Evolutionary conservation across 768 basidiomycete genomes (phyloP), one percentile per base, ranked within the genome.

Genomic region (Neoboletus brunneissimus): DNA sequence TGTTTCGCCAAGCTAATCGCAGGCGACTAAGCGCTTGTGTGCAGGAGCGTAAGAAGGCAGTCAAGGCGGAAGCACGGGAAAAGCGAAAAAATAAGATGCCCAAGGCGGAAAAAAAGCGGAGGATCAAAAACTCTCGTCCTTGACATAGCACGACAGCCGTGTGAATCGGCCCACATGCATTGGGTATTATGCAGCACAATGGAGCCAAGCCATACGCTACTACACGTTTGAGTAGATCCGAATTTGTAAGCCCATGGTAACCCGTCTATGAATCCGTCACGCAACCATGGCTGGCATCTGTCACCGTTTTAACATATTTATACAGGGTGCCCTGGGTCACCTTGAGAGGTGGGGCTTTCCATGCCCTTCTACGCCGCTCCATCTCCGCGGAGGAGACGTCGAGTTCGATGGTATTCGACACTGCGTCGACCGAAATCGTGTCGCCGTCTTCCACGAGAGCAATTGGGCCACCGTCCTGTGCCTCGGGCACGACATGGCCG

Each of bases 401-500:
- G 27, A 94, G 76, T 66, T 91, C 81, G 62, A 97, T 85, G 41
- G 84, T 84, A 73, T 97, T 97, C 63, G 85, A 83, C 38, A 91
- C 81, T 11, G 95, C 94, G 67, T 98, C 91, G 51, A 97, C 90
- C 37, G 86, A 83, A 67, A 96, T 91, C 52, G 83, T 72, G 69
- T 97, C 94, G 20, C 93, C 94, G 70, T 95, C 92, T 59, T 82
- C 77, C 16, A 96, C 91, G 43, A 96, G 84, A 22, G 91, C 93
- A 67, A 98, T 94, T 9, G 92, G 91, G 2, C 95, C 95, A 50
- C 94, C 94, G 34, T 89, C 89, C 67, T 95, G 92, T 7, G 94
- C 94, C 70, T 98, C 95, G 34, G 96, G 96, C 1, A 94, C 92
- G 63, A 98, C 94, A 68, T 99, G 97, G 13, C 96, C 96, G 53